A percentile compares a stretch with the other conserved stretches of the same genome.
Evolutionary conservation across 768 basidiomycete genomes (phyloP).

Genomic region (Daedalea quercina): DNA sequence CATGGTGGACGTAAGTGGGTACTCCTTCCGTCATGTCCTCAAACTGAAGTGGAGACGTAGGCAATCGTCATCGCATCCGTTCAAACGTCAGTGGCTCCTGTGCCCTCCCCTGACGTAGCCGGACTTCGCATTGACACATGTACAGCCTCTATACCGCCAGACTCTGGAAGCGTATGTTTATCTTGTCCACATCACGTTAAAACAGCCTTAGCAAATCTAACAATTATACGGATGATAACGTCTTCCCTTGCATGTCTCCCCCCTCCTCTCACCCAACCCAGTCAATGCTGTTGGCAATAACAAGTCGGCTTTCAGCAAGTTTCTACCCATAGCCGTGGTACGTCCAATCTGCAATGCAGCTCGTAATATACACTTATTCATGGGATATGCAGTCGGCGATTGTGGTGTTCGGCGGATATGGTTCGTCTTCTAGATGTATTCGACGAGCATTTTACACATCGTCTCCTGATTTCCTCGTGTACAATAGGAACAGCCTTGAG

Average conservation of each 20-base stretch:
- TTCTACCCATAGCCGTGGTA: conserved; percentile 1
- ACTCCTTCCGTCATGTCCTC: too few relatives aligned
- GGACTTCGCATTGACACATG: neutral
- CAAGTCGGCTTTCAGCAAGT: neutral
- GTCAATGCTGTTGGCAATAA: neutral
- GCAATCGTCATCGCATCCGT: conserved; percentile 13
- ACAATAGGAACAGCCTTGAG: neutral
- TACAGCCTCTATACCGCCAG: conserved; percentile 13
- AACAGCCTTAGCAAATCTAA: too few relatives aligned
- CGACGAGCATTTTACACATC: neutral
- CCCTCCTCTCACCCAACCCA: neutral
- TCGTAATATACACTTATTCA: neutral
- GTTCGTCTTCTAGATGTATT: neutral
- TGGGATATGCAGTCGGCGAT: conserved; percentile 5
- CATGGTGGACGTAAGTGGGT: conserved; percentile 14
- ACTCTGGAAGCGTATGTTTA: conserved; percentile 12
- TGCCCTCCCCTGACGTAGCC: neutral
- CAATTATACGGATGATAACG: too few relatives aligned
- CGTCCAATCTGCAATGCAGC: neutral
- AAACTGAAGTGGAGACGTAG: neutral
- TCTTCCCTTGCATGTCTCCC: too few relatives aligned
- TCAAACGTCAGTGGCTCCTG: conserved; percentile 9
- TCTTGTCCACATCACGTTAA: too few relatives aligned
- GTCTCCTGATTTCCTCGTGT: neutral
- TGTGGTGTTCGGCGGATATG: conserved; percentile 5